Conservation (phyloP, 106 monocot genomes). For the Vanilla planifolia region DNA sequence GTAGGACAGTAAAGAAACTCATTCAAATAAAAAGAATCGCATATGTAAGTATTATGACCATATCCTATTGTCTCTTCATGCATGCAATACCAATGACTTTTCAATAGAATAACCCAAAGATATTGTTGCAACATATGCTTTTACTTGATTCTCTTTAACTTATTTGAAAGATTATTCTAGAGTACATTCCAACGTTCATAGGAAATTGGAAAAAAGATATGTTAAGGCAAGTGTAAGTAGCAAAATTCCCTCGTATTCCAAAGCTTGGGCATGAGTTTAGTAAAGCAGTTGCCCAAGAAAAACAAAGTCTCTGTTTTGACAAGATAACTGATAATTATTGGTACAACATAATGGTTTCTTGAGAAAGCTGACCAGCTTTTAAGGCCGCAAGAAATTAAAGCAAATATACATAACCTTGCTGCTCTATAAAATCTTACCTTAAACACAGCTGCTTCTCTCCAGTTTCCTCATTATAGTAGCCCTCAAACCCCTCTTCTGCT, state of each 20-base stretch:
- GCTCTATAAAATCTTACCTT: constrained; percentile 59
- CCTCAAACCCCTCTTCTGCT: no score
- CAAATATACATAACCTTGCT: constrained; percentile 56
- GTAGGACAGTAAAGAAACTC: no score
- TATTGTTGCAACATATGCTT: no score
- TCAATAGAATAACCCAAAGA: no score
- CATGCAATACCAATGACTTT: no score
- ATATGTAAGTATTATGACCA: no score
- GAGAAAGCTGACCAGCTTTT: constrained; percentile 88
- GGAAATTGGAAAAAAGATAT: constrained; percentile 69
- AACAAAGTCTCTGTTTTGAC: constrained; percentile 70
- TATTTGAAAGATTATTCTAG: constrained; percentile 67
- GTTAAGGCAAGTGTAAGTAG: constrained; percentile 49
- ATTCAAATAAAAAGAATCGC: no score
- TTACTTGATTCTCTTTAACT: constrained; percentile 77
- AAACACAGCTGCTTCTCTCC: constrained; percentile 87
- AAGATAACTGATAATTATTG: constrained; percentile 33
- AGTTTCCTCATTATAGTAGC: constrained; percentile 82
- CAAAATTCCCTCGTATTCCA: constrained; percentile 83
- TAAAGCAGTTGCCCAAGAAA: constrained; percentile 92
- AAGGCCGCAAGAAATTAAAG: constrained; percentile 71
- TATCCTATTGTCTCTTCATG: no score
- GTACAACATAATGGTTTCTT: constrained; percentile 93
- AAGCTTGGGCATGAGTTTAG: constrained; percentile 47
- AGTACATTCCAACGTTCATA: constrained; percentile 71